Evolutionary conservation across 1,284 basidiomycete species (phyloP).

Genomic region (Cutaneotrichosporon cyanovorans): DNA sequence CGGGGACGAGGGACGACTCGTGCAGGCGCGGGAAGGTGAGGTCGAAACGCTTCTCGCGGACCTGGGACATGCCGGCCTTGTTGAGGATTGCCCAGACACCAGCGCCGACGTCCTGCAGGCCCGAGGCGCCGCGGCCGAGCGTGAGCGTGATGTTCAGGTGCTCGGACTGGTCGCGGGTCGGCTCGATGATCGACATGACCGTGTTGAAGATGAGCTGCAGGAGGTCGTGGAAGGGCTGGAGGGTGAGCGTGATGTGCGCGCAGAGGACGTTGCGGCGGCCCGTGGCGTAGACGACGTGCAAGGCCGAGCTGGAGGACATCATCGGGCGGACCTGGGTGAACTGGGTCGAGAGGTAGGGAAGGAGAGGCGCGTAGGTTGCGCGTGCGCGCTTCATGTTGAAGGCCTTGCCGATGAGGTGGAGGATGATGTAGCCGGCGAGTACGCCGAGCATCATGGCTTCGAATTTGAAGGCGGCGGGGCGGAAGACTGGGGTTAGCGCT

Average conservation of each 20-base stretch:
- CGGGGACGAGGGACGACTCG: conserved; percentile 33
- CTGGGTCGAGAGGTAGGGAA: conserved; percentile 21
- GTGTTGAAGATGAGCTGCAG: conserved; percentile 55
- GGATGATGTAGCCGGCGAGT: conserved; percentile 45
- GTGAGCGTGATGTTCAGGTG: conserved; percentile 60
- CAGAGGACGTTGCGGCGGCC: conserved; percentile 67
- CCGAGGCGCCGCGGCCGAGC: conserved; percentile 52
- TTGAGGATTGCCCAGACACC: conserved; percentile 78
- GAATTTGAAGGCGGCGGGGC: conserved; percentile 67
- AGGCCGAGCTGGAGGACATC: conserved; percentile 32
- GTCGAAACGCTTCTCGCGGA: conserved; percentile 73
- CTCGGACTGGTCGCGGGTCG: conserved; percentile 57
- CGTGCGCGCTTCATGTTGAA: conserved; percentile 32
- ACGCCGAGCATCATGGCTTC: conserved; percentile 56
- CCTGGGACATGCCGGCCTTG: conserved; percentile 63
- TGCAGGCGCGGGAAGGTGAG: conserved; percentile 48
- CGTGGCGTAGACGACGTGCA: conserved; percentile 72
- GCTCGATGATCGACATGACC: conserved; percentile 59
- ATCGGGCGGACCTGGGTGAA: conserved; percentile 29
- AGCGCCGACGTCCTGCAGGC: conserved; percentile 47
- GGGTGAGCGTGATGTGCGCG: conserved; percentile 67
- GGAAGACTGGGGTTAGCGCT: conserved; percentile 50
- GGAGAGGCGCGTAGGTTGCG: conserved; percentile 22
- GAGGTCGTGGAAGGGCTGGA: conserved; percentile 74
- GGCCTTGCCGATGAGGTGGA: conserved; percentile 36